Conservation (phyloP, 108 stramenopile species). For the Pseudonitzschia multistriata region DNA sequence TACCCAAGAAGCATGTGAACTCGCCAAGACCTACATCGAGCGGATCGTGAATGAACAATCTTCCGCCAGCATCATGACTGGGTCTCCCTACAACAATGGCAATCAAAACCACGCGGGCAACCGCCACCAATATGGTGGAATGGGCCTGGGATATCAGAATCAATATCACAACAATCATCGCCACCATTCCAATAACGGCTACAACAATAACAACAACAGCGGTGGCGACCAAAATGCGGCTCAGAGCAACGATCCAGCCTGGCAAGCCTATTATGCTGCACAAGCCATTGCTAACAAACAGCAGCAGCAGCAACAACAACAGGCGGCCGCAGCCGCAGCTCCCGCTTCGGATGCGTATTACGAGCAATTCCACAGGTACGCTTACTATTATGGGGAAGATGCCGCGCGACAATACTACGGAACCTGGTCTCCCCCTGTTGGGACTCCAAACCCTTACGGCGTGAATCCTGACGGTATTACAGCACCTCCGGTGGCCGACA, state of each 20-base stretch:
- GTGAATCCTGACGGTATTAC: constrained; percentile 37
- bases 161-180: constrained; percentile 16
- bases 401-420: constrained; percentile 87
- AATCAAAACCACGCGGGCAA: constrained; percentile 2
- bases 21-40: constrained; percentile 73
- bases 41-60: constrained; percentile 80
- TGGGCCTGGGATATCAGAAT: constrained; percentile 12
- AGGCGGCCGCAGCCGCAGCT: constrained; percentile 26
- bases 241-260: constrained; percentile 42
- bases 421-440: constrained; percentile 84
- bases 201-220: constrained; percentile 13
- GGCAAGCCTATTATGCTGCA: constrained; percentile 47
- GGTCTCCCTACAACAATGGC: constrained; percentile 39
- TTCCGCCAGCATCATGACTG: constrained; percentile 73
- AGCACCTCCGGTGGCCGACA: constrained; percentile 38
- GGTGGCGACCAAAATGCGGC: neutral
- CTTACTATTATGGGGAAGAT: constrained; percentile 81
- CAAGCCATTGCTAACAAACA: constrained; percentile 29
- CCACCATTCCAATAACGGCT: constrained; percentile 14
- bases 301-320: constrained; percentile 37
- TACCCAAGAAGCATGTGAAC: constrained; percentile 61
- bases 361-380: constrained; percentile 86
- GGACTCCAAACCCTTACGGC: constrained; percentile 86
- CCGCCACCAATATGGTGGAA: constrained; percentile 32
- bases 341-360: constrained; percentile 83